phyloP scores from a whole-genome alignment of 805 yeast species.

The Zygotorulaspora florentina region DNA sequence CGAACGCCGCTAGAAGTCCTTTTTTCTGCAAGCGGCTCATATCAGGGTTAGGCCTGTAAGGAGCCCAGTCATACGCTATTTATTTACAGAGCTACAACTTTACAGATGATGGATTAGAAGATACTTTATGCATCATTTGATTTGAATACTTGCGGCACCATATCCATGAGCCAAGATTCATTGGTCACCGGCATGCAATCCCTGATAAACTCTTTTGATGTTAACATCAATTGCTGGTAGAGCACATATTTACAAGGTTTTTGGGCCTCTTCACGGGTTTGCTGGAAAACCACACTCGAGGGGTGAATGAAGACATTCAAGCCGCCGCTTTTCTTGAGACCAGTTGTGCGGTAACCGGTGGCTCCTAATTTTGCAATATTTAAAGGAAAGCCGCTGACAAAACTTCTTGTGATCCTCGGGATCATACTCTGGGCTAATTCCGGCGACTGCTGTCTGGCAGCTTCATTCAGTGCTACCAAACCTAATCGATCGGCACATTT shows the following conservation, averaged over 20 bases:
- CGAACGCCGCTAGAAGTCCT: too few species aligned
- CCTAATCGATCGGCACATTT: slow-evolving; percentile 47
- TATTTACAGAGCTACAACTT: too few species aligned
- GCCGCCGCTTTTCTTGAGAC: slow-evolving; percentile 44
- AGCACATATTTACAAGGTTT: slow-evolving; percentile 74
- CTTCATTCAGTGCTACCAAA: slow-evolving; percentile 20
- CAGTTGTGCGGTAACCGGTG: slow-evolving; percentile 31
- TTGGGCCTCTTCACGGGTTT: slow-evolving; percentile 37
- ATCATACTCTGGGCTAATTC: slow-evolving; percentile 1
- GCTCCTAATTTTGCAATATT: slow-evolving; percentile 30
- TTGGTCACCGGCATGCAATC: slow-evolving; percentile 67
- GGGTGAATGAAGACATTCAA: slow-evolving; percentile 84
- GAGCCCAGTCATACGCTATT: too few species aligned
- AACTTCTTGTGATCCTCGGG: slow-evolving; percentile 21
- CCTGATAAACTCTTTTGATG: slow-evolving; percentile 86
- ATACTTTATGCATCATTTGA: background rate
- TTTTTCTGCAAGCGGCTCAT: too few species aligned
- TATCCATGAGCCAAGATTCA: slow-evolving; percentile 67
- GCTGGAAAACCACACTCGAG: slow-evolving; percentile 59
- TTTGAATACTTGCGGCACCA: slow-evolving; percentile 58
- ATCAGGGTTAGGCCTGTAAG: too few species aligned
- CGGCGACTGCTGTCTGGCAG: slow-evolving; percentile 8
- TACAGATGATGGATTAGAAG: too few species aligned
- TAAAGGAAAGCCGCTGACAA: slow-evolving; percentile 34
- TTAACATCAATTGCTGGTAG: slow-evolving; percentile 78